These are phyloP conservation scores for cucumber (Cucumis sativus) DNA, from an alignment of 306 rosid genomes.

Conservation along the genomic window Cucumber_9930_V3 NC_026661.2:9937501-9938000, in stretches of 20 bases:
- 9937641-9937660: constrained; percentile 4
- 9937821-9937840: neutral
- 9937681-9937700: constrained; percentile 11
- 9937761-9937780: neutral
- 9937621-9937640: constrained; percentile 10
- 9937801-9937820: neutral
- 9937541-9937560: neutral
- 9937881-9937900: too few species aligned
- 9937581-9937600: constrained; percentile 1
- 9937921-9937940: too few species aligned
- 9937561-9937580: constrained; percentile 21
- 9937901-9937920: too few species aligned
- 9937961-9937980: too few species aligned
- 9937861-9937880: too few species aligned
- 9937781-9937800: neutral
- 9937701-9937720: constrained; percentile 21
- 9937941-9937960: too few species aligned
- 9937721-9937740: constrained; percentile 14
- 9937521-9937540: neutral
- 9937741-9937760: neutral
- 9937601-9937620: constrained; percentile 6
- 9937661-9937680: neutral
- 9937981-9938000: too few species aligned
- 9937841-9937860: too few species aligned
- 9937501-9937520: constrained; percentile 13